Conservation (phyloP, 352 stramenopile genomes). For the Phytophthora hybrid region DNA sequence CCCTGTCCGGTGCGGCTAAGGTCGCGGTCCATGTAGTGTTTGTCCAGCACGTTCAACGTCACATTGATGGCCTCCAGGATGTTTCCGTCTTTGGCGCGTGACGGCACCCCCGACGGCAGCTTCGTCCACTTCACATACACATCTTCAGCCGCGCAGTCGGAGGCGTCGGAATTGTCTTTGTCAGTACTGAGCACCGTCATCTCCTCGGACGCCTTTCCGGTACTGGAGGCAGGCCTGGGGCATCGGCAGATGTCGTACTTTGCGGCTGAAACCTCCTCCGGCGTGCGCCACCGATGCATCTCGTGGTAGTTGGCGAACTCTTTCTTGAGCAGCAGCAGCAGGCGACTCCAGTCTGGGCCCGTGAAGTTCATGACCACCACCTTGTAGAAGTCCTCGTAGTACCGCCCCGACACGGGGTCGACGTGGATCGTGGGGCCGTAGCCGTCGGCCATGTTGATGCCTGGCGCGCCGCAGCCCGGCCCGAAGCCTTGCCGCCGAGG, state of each 20-base stretch:
- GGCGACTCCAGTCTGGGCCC: conserved; percentile 89
- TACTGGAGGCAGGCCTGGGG: conserved; percentile 13
- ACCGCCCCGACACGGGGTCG: conserved; percentile 54
- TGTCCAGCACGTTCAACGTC: conserved; percentile 98
- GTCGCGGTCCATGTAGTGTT: conserved; percentile 98
- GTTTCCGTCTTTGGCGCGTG: conserved; percentile 95
- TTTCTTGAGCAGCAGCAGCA: conserved; percentile 93
- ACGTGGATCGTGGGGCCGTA: conserved; percentile 75
- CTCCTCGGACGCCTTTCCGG: not conserved
- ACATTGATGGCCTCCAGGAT: conserved; percentile 99
- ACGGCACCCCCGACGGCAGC: conserved; percentile 85
- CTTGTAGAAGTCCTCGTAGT: conserved; percentile 89
- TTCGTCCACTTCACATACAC: conserved; percentile 65
- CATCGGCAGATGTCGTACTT: conserved; percentile 65
- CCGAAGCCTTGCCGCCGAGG: conserved; percentile 64
- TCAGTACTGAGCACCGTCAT: not conserved
- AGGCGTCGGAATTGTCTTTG: conserved; percentile 3
- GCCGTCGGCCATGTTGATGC: conserved; percentile 39
- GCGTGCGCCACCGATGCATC: conserved; percentile 67
- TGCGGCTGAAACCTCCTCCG: conserved; percentile 56
- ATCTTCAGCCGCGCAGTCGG: conserved; percentile 19
- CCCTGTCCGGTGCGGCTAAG: conserved; percentile 95
- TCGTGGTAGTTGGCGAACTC: conserved; percentile 95
- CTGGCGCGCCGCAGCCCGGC: conserved; percentile 34
- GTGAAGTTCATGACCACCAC: conserved; percentile 90